phyloP scores from a whole-genome alignment of 306 rosid species.

The Acacia crassicarpa region DNA sequence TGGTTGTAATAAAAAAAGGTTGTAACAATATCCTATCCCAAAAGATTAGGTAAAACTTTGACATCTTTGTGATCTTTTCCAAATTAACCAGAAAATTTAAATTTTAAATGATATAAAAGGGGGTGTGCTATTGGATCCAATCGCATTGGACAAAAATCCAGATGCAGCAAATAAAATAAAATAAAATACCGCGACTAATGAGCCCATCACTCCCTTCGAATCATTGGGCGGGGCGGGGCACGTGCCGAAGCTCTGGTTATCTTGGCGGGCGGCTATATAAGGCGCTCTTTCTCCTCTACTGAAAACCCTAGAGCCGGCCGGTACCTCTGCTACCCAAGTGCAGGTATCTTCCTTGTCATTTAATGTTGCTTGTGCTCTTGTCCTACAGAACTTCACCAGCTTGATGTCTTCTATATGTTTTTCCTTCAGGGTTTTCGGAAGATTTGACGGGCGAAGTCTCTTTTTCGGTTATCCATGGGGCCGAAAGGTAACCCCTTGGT shows the following conservation, averaged over 20 bases:
- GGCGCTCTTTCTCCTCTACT: not conserved
- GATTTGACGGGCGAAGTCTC: conserved; percentile 29
- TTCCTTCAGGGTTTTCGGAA: conserved; percentile 22
- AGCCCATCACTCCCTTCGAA: not conserved
- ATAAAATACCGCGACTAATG: not conserved
- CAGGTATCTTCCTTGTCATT: conserved; percentile 24
- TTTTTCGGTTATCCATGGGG: conserved; percentile 47
- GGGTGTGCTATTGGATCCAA: not conserved
- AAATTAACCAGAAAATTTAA: not conserved
- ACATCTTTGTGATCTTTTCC: not conserved
- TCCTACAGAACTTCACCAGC: not conserved
- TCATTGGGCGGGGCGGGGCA: not conserved
- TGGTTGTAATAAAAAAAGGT: too few relatives aligned
- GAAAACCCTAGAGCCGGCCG: conserved; percentile 38
- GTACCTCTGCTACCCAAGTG: not conserved
- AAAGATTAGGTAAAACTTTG: too few relatives aligned
- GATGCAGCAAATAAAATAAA: not conserved
- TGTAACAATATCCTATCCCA: too few relatives aligned
- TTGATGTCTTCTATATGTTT: not conserved
- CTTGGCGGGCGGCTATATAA: not conserved
- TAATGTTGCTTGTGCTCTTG: not conserved
- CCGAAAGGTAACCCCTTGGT: conserved; percentile 49
- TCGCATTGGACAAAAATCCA: not conserved
- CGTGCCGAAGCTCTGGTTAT: not conserved
- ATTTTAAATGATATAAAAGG: not conserved